Evolutionary conservation across 441 rosid species (phyloP).

Genomic region (Metrosideros polymorpha): DNA sequence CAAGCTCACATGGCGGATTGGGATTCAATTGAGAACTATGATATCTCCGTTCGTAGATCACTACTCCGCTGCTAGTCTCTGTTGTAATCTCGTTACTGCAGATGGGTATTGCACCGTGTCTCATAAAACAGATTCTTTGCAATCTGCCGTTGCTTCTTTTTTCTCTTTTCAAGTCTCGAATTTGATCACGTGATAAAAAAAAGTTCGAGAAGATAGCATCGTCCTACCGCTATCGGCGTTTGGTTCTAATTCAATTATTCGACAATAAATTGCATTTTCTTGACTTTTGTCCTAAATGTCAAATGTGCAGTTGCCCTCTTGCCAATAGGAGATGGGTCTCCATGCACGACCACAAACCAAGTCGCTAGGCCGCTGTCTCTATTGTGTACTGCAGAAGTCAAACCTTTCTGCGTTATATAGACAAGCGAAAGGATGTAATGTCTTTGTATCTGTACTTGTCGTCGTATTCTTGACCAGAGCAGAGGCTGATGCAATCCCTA

Average conservation of each 20-base stretch:
- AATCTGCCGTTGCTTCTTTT: background rate
- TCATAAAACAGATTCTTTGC: background rate
- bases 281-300: background rate
- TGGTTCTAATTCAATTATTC: background rate
- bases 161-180: background rate
- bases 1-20: background rate
- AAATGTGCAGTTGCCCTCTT: background rate
- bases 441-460: background rate
- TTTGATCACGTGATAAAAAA: background rate
- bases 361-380: background rate
- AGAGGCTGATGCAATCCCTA: background rate
- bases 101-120: background rate
- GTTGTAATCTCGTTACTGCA: too few species aligned
- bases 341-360: background rate
- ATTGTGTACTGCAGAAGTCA: background rate
- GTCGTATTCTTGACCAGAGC: background rate
- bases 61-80: background rate
- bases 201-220: background rate
- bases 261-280: background rate
- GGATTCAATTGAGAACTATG: background rate
- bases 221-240: background rate
- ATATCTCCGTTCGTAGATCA: background rate
- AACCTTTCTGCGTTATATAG: background rate
- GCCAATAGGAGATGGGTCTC: background rate
- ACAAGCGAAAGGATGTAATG: background rate